phyloP scores from a whole-genome alignment of 169 alveolate genomes.

The Cryptosporidium parvum region DNA sequence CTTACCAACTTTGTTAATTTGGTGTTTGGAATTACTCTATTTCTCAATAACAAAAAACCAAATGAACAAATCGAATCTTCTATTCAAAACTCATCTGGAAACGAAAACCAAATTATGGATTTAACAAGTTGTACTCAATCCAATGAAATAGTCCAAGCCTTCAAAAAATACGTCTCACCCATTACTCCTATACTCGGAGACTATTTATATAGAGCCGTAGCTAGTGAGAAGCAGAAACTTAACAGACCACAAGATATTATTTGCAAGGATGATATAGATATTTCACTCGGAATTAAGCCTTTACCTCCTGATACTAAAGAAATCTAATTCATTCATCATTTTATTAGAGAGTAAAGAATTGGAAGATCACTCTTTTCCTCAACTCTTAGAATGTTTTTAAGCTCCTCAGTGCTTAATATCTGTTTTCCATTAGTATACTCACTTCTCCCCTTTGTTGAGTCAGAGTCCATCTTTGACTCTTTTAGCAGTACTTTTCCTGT shows the following conservation, averaged over 20 bases:
- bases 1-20: conserved; percentile 47
- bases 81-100: background rate
- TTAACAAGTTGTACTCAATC: conserved; percentile 41
- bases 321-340: background rate
- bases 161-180: conserved; percentile 52
- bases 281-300: conserved; percentile 62
- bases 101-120: conserved; percentile 27
- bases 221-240: conserved; percentile 24
- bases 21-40: conserved; percentile 64
- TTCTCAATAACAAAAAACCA: conserved; percentile 45
- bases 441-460: background rate
- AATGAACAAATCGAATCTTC: conserved; percentile 30
- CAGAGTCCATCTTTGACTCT: conserved; percentile 48
- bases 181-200: conserved; percentile 70
- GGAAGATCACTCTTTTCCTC: conserved; percentile 36
- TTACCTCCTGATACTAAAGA: conserved; percentile 9
- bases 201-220: conserved; percentile 69
- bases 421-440: background rate
- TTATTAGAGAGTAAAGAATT: conserved; percentile 34
- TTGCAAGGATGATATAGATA: conserved; percentile 21
- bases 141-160: conserved; percentile 53
- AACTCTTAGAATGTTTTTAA: conserved; percentile 13
- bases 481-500: conserved; percentile 14
- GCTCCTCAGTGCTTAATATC: conserved; percentile 30
- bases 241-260: conserved; percentile 31